Base-by-base conservation (phyloP, 495 filamentous ascomycete genomes). In the Penicillium longicatenatum region DNA sequence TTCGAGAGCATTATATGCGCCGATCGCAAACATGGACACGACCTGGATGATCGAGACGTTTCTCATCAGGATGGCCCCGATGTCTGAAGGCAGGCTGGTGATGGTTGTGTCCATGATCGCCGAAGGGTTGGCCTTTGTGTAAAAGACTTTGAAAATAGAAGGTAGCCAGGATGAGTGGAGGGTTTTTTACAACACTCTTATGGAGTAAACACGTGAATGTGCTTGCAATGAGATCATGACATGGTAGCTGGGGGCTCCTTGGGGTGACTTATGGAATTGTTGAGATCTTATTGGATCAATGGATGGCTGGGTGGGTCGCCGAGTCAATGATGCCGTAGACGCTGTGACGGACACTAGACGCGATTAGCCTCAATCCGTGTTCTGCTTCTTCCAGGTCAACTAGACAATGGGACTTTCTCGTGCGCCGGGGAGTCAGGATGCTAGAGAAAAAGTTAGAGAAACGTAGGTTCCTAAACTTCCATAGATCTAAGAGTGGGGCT, bases 21-120 rank as follows among this genome's bases (percentile, higher is more conserved):
- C 45, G 45, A 30, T 29, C 14, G 45, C 7, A 6, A 48, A 30
- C 45, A 48, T 48, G 24, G 45, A 26, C 17, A 48, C 24, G 22
- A 48, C 20, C 45, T 26, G 12, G 14, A 48, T 48, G 21, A 48
- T 48, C 16, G 45, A 48, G 45, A 48, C 20, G 45, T 48, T 48
- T 29, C 29, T n/a, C 41, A 26, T 48, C 2, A 48, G 21, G 21
- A 48, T n/a, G 21, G 24, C 45, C 14, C 45, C 45, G 12, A 48
- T 21, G 21, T 48, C 45, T 14, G 45, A 16, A 6, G 45, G 24
- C 21, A 48, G 45, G 24, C 24, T 48, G 45, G 21, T 30, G 6
- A 48, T 29, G 22, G 29, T 26, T 6, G 45, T 48, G 17, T 48
- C 45, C 45, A 48, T 48, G 22, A 37, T 37, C 4, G 14, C 33